These are phyloP conservation scores for Phaseolus lunatus DNA, from an alignment of 306 rosid species.

Conservation along the genomic window DNA sequence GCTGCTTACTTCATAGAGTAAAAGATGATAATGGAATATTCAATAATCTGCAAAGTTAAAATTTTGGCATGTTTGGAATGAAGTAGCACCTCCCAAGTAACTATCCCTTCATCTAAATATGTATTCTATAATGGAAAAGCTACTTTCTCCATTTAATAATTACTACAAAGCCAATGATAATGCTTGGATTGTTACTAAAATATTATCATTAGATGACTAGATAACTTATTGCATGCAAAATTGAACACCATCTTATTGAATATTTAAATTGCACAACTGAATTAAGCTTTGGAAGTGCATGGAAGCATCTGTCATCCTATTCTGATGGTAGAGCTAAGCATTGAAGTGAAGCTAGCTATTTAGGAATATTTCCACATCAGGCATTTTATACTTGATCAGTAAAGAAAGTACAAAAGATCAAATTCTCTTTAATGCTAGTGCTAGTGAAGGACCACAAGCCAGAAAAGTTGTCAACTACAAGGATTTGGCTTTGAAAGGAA, in stretches of 20 bases:
- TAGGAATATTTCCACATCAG: neutral
- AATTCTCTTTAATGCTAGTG: neutral
- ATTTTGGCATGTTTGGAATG: neutral
- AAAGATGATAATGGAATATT: neutral
- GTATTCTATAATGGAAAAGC: neutral
- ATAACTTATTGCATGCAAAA: constrained; percentile 21
- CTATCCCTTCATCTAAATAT: neutral
- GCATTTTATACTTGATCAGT: neutral
- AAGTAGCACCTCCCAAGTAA: constrained; percentile 5
- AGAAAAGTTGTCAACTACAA: constrained; percentile 1
- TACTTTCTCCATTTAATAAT: constrained; percentile 6
- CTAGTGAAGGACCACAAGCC: neutral
- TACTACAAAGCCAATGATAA: neutral
- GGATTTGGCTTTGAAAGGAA: constrained; percentile 5
- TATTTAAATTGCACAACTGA: constrained; percentile 32
- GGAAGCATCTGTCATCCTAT: neutral
- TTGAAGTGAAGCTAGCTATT: neutral
- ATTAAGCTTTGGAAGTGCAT: constrained; percentile 1
- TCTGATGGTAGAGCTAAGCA: neutral
- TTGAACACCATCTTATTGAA: constrained; percentile 20
- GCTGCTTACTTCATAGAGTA: constrained; percentile 5
- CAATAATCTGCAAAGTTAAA: neutral
- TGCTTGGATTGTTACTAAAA: constrained; percentile 10
- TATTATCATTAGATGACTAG: neutral
- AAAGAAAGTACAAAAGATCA: neutral